Conservation (phyloP, 106 monocot genomes). For the Dendrobium officinale region DNA sequence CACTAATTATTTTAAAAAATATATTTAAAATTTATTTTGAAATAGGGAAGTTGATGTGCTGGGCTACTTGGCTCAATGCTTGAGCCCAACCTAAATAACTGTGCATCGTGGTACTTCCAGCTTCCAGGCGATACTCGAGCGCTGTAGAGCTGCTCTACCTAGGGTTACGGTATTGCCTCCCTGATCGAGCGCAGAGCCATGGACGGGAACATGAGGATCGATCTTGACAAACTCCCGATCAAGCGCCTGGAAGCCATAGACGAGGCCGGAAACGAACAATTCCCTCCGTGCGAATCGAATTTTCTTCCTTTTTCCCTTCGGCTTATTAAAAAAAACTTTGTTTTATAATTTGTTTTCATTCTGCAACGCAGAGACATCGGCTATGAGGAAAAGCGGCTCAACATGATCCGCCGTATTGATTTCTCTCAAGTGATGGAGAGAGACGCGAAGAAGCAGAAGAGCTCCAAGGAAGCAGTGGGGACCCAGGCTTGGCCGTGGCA, state of each 20-base stretch:
- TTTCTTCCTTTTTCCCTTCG: not conserved
- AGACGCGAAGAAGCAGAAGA: constrained; percentile 61
- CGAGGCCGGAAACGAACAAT: constrained; percentile 75
- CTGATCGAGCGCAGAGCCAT: not conserved
- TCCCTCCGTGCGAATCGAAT: constrained; percentile 45
- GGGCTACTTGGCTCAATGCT: too few species aligned
- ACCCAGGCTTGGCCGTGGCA: constrained; percentile 66
- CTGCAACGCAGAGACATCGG: constrained; percentile 45
- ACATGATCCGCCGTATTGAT: constrained; percentile 72
- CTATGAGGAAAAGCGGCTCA: constrained; percentile 73
- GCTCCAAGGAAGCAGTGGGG: constrained; percentile 18
- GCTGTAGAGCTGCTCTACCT: not conserved
- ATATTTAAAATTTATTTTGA: too few species aligned
- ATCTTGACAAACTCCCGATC: constrained; percentile 93
- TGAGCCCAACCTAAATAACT: too few species aligned
- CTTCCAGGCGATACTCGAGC: not conserved
- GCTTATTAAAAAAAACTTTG: not conserved
- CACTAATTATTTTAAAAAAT: too few species aligned
- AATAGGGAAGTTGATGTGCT: too few species aligned
- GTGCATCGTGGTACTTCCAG: not conserved
- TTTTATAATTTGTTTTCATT: not conserved
- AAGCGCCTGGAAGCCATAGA: constrained; percentile 89
- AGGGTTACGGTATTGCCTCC: not conserved
- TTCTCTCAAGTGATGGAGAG: constrained; percentile 72
- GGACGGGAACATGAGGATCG: constrained; percentile 35